Conservation (phyloP, 2,329 filamentous ascomycete species). For the Colletotrichum neosansevieriae region DNA sequence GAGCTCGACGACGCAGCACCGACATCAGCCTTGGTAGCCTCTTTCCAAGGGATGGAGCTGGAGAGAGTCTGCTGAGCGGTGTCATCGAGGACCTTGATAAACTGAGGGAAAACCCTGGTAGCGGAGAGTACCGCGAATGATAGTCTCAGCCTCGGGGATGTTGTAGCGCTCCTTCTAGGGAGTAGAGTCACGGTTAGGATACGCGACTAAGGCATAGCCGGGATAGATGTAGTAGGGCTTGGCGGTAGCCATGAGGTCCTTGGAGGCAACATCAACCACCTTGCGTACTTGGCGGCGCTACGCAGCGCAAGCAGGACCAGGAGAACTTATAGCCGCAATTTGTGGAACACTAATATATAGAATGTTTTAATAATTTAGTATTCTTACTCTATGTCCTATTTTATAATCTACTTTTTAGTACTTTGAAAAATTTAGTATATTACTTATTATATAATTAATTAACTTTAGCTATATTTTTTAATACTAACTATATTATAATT, state of each 20-base stretch:
- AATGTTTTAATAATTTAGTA: too few relatives aligned
- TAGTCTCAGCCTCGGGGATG: conserved; percentile 91
- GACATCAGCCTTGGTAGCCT: conserved; percentile 83
- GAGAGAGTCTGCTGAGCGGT: conserved; percentile 74
- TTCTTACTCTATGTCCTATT: too few relatives aligned
- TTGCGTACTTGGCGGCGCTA: conserved; percentile 87
- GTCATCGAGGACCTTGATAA: conserved; percentile 84
- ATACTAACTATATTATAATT: too few relatives aligned
- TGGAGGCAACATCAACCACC: conserved; percentile 70
- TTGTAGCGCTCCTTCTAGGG: conserved; percentile 88
- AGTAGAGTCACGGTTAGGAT: conserved; percentile 92
- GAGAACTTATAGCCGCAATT: conserved; percentile 98
- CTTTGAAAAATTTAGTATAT: too few relatives aligned
- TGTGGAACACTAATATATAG: too few relatives aligned
- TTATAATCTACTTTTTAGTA: too few relatives aligned
- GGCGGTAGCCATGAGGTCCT: conserved; percentile 85
- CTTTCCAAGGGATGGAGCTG: conserved; percentile 81
- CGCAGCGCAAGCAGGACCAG: conserved; percentile 83
- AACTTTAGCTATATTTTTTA: too few relatives aligned
- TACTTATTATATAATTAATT: too few relatives aligned
- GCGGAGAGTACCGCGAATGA: conserved; percentile 79
- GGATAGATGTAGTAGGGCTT: conserved; percentile 94
- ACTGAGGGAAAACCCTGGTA: conserved; percentile 94
- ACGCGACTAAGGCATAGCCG: conserved; percentile 89
- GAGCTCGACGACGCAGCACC: conserved; percentile 74